Base-by-base conservation (phyloP, 2,329 filamentous ascomycete species). In the Neoascochyta sp. region DNA sequence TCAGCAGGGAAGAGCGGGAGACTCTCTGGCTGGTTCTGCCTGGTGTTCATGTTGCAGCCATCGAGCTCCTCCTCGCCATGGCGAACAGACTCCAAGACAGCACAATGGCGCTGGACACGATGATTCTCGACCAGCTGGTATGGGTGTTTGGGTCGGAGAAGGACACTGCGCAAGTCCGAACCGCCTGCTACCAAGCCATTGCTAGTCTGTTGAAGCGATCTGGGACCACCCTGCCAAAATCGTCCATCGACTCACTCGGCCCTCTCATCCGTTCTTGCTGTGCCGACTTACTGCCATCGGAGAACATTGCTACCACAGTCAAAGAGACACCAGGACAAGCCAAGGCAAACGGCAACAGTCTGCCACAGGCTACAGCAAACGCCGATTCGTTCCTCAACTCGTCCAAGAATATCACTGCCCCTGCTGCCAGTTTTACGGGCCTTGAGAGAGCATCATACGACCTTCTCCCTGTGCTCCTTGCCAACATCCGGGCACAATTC, bases 1-100 rank as follows among this genome's bases (percentile, higher is more conserved):
- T 92, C 41, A 74, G 80, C 17, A 77, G 83, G 39, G 85, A 93
- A 27, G 90, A 95, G 62, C 81, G 82, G 39, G 86, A 94, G 30
- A 77, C 81, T 24, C 71, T 95, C 3, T 89, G 84, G 76, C 67
- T 74, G 25, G 69, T 77, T 11, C 70, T 95, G 8, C 85, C 89
- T 4, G 70, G 75, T 7, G 75, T 95, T 21, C 87, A 95, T 52
- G 63, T 80, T 9, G 78, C 83, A 9, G 75, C 78, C n/a, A 65
- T 94, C 31, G 63, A 74, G 13, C 63, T 94, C 2, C 63, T 86
- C 13, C 60, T 70, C 7, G 62, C 68, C 8, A 54, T 92, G 24
- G 56, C 78, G 13, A 60, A 69, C 31, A 74, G 82, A 8, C 68
- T 89, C 14, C 73, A 72, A 16, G 63, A 66, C 10, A 75, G 72